Base-by-base conservation (phyloP, 192 early-diverging fungal genomes). In the Entomortierella parvispora region DNA sequence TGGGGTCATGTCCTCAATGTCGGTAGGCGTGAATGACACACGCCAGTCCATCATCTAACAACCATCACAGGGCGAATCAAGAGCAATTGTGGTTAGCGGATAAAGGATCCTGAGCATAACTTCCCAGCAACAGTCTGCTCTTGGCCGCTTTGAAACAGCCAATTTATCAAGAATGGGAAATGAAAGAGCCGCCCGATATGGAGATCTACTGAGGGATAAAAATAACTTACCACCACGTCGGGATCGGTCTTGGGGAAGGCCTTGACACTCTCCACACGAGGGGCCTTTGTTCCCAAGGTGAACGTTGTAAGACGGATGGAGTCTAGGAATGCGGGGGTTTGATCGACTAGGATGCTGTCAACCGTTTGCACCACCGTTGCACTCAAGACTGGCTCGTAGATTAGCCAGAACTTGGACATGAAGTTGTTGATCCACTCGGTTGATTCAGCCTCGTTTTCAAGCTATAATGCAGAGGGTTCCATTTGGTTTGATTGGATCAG, bases 371-470 rank as follows among this genome's bases (percentile, higher is more conserved):
- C 87, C 23, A 96, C 86, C 42, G 88, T 85, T 45, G 89, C 85
- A 57, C 91, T 90, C 53, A 98, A 86, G 29, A 88, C 88, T 37
- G 95, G 95, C 80, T 98, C 96, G 62, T 92, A 96, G 60, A 91
- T 93, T 18, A 92, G 79, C 96, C 96, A 98, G 82, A 95, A 96
- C 50, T 90, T 85, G 26, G 85, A 83, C 57, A 94, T 76, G 81
- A 95, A 94, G 82, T 89, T 87, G 77, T 98, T 98, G 46, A 98
- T 83, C 96, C 96, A 98, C 48, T 94, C 95, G 15, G 90, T 93
- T 44, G 90, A 79, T 60, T 93, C 92, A 7, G 60, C 66, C 28
- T 86, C 80, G 20, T 76, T 75, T 37, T 84, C 84, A 8, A 89
- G 52, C 72, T 76, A 62, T 33, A 45, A 12, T 50, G 40, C 34